Base-by-base conservation (phyloP, 1,284 basidiomycete genomes). In the Jaminaea rosea region DNA sequence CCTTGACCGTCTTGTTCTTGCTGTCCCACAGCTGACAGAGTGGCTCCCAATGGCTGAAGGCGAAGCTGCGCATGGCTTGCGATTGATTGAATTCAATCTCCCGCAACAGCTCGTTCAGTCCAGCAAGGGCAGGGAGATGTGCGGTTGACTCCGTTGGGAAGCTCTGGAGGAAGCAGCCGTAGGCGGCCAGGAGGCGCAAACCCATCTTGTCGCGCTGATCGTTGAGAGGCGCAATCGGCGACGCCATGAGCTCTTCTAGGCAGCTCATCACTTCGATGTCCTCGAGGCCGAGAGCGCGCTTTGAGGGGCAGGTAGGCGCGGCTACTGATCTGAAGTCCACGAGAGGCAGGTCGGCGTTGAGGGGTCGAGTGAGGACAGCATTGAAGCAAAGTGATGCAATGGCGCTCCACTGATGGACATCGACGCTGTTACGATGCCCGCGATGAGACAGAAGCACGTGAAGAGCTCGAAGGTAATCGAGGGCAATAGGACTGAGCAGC, bases 381-480 rank as follows among this genome's bases (percentile, higher is more conserved):
- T 62, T 58, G 77, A 91, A 91, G 49, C 82, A 83, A 29, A 88
- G 74, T 44, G 82, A 80, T 32, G 86, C 80, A 24, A 88, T 74
- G 19, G 76, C 75, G 8, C 83, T 73, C 92, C 92, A 97, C 36
- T 73, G 76, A 0, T 77, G 75, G 13, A 79, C 77, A 8, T 83
- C 82, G 26, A 93, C 71, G 62, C 86, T 82, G 27, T 91, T 84
- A 46, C 91, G 77, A 73, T 96, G 91, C 0, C 87, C 84, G 1
- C 77, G 75, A 69, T 83, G 84, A 46, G 76, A 76, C 39, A 89
- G 77, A 2, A 87, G 69, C 44, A 78, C 78, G 36, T 82, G 81
- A 29, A 93, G 78, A 0, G 86, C 80, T 70, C 92, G 90, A 54
- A 85, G 78, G 70, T 90, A 94, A 70, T 90, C 83, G 55, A 88